Evolutionary conservation across 495 filamentous ascomycete species (phyloP), one percentile per base, ranked within the genome.

Genomic region (Jackrogersella minutella): DNA sequence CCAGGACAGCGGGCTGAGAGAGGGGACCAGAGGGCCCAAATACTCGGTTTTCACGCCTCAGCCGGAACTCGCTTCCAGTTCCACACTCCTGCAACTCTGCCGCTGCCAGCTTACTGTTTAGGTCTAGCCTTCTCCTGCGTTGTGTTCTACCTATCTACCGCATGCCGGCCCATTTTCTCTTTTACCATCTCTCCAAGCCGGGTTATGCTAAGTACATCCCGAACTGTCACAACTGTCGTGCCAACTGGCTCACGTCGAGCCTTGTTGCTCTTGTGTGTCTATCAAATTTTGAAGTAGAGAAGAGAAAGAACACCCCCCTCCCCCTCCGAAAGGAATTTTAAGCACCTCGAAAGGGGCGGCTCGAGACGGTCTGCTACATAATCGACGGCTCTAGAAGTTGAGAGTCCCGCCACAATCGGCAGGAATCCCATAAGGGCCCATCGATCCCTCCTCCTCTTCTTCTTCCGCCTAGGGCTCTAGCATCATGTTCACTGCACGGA

Each of bases 1-100:
- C 66, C 66, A 69, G 66, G 66, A 69, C 60, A 69, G 60, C 66
- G 66, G 66, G 66, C 66, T 69, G 66, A 64, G 58, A 49, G 61
- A 46, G 41, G 66, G 66, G 57, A 70, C 67, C 62, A 70, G 57
- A 70, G 61, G 67, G 67, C 67, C 67, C 67, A 70, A 70, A 66
- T 66, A 70, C 67, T 70, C 67, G 67, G 67, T 70, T 70, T 70
- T 34, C 67, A 70, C 57, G 67, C 67, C 62, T 70, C 67, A 70
- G 54, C 66, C 67, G 67, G 67, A 70, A 70, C 67, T 70, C 67
- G 67, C 67, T 66, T 70, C 67, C 62, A 65, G 67, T 70, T 66
- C 67, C 67, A 66, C 62, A 66, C 62, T 69, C 59, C 67, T 70
- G 67, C 62, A 66, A 62, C 62, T 61, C 67, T 66, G 62, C 67